Base-by-base conservation (phyloP, 2,329 filamentous ascomycete species). In the Sphaerulina populicola region DNA sequence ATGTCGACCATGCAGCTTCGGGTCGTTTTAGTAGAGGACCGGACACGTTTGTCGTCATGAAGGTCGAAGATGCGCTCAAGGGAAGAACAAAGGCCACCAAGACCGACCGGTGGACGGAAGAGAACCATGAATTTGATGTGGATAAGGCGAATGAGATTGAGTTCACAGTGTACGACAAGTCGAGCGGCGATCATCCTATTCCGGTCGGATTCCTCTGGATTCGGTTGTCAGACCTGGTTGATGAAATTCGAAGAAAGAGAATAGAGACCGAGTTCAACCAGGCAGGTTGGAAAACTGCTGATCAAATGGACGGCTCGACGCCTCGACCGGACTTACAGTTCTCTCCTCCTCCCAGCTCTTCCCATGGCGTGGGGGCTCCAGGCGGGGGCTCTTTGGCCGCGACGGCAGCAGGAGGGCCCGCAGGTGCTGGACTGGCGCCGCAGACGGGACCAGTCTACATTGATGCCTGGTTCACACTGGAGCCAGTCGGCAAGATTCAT, bases 101-200 rank as follows among this genome's bases (percentile, higher is more conserved):
- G 52, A 94, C 78, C 55, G 93, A 98, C 70, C 82, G 82, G 63
- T 98, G 91, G 91, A 83, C 89, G 38, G 87, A 88, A 60, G 93
- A 98, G 71, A 80, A 83, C 33, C 93, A 96, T 69, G 89, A 83
- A 52, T 84, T 98, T 55, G 88, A 93, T 58, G 93, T 98, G 51
- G 91, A 97, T 71, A 97, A 97, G 74, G 93, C 93, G 47, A 98
- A 98, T 69, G 93, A 98, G 71, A 88, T 98, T 55, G 93, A 98
- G 68, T 80, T 98, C 48, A 97, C 89, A 0, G 90, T 98, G 9
- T 98, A 98, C 69, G 93, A 98, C 69, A 96, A 94, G 72, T 84
- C 89, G 2, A 59, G 56, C 47, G 68, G 84, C 57, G 90, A 96
- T 62, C 86, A 94, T 61, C 84, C 90, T 11, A 82, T 94, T 46